Percentiles rank a stretch among this genome's conserved stretches.
Conservation (phyloP, 2,329 filamentous ascomycete genomes). For the Clonostachys solani region DNA sequence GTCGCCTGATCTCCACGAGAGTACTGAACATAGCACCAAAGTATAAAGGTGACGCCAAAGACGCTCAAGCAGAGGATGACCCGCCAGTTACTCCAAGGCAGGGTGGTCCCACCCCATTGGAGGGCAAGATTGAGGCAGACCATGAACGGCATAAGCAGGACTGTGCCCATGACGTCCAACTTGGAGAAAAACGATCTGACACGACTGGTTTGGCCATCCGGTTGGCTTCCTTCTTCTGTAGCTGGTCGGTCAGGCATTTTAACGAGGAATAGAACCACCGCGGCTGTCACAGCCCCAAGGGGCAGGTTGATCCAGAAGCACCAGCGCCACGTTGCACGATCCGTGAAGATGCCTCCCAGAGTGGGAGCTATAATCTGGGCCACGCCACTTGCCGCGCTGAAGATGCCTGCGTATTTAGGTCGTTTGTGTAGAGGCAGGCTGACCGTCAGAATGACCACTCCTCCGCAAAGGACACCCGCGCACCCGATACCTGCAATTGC, state of each 20-base stretch:
- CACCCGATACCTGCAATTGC: conserved; percentile 7
- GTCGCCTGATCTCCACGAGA: conserved; percentile 25
- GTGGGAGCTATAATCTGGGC: conserved; percentile 12
- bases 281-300: conserved; percentile 10
- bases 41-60: conserved; percentile 26
- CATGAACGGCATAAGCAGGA: conserved; percentile 6
- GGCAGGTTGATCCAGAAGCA: conserved; percentile 20
- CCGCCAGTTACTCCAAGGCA: conserved; percentile 15
- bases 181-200: neutral
- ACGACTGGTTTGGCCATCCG: neutral
- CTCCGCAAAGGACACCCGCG: conserved; percentile 6
- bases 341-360: conserved; percentile 9
- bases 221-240: neutral
- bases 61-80: conserved; percentile 38
- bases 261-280: conserved; percentile 17
- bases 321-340: conserved; percentile 15
- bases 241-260: neutral
- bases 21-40: conserved; percentile 28
- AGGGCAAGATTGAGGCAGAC: conserved; percentile 36
- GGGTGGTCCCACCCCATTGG: conserved; percentile 30
- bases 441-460: conserved; percentile 2
- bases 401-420: conserved; percentile 27
- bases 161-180: conserved; percentile 15
- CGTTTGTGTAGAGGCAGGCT: conserved; percentile 10
- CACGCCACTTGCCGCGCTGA: conserved; percentile 30